These are phyloP conservation scores for Apiospora saccharicola DNA, from an alignment of 2,329 filamentous ascomycete species.

Conservation along the genomic window DNA sequence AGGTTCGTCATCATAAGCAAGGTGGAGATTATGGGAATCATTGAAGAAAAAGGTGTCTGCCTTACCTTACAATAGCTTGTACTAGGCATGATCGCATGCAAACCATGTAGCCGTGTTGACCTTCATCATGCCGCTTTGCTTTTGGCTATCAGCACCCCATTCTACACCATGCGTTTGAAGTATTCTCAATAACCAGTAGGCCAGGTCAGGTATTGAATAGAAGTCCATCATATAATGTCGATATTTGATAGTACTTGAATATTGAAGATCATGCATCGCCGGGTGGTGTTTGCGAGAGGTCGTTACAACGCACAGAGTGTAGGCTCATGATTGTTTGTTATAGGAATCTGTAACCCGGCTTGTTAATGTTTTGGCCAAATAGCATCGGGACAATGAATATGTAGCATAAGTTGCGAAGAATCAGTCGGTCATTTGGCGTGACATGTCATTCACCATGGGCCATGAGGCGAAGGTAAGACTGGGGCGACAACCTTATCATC, in stretches of 20 bases:
- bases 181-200: not conserved
- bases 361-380: slow-evolving; percentile 27
- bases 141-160: not conserved
- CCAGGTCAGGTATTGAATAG: slow-evolving; percentile 24
- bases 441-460: slow-evolving; percentile 63
- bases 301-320: not conserved
- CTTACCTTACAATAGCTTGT: slow-evolving; percentile 36
- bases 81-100: not conserved
- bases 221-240: slow-evolving; percentile 50
- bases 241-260: slow-evolving; percentile 54
- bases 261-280: slow-evolving; percentile 48
- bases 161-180: not conserved
- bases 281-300: not conserved
- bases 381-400: slow-evolving; percentile 16
- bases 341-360: not conserved
- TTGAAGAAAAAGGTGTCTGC: slow-evolving; percentile 35
- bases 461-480: slow-evolving; percentile 55
- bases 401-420: slow-evolving; percentile 30
- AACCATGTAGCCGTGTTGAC: not conserved
- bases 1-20: slow-evolving; percentile 70
- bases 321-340: not conserved
- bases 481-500: slow-evolving; percentile 68
- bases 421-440: slow-evolving; percentile 59
- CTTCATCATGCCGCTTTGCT: not conserved
- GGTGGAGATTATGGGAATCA: slow-evolving; percentile 27